A percentile compares a stretch with the other conserved stretches of the same genome.
Evolutionary conservation across 148 eudicot genomes (phyloP).

Genomic region (Rhododendron ferrugineum): DNA sequence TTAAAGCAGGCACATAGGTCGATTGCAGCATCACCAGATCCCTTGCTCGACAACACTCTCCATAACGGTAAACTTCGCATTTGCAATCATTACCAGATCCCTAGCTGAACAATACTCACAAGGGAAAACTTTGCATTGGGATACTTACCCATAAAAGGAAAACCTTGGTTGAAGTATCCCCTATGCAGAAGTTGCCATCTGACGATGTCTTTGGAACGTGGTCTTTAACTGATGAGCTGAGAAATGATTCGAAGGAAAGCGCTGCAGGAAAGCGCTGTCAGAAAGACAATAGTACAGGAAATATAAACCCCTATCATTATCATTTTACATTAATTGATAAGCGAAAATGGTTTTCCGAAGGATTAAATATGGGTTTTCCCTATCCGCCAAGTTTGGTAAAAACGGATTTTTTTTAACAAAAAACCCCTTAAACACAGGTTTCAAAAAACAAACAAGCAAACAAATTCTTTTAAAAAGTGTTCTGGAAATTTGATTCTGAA

Average conservation of each 20-base stretch:
- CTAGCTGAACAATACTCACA: not conserved
- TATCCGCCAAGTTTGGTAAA: not conserved
- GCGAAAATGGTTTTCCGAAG: not conserved
- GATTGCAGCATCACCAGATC: not conserved
- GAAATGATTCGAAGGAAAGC: not conserved
- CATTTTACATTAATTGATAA: not conserved
- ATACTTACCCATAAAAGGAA: not conserved
- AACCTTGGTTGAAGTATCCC: not conserved
- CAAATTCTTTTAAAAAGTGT: not conserved
- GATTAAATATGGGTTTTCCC: not conserved
- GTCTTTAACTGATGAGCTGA: not conserved
- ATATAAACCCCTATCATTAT: not conserved
- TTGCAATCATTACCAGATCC: not conserved
- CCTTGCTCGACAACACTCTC: not conserved
- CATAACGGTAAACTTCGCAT: not conserved
- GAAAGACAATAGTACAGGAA: not conserved
- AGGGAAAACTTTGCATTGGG: not conserved
- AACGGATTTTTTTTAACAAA: not conserved
- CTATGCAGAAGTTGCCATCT: not conserved
- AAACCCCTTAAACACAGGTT: not conserved
- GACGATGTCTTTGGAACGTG: not conserved
- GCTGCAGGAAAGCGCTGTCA: not conserved
- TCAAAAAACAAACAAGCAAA: not conserved
- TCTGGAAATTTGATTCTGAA: not conserved
- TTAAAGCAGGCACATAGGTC: not conserved